Evolutionary conservation across 192 early-diverging fungal genomes (phyloP).

Genomic region (Obelidium mucronatum): DNA sequence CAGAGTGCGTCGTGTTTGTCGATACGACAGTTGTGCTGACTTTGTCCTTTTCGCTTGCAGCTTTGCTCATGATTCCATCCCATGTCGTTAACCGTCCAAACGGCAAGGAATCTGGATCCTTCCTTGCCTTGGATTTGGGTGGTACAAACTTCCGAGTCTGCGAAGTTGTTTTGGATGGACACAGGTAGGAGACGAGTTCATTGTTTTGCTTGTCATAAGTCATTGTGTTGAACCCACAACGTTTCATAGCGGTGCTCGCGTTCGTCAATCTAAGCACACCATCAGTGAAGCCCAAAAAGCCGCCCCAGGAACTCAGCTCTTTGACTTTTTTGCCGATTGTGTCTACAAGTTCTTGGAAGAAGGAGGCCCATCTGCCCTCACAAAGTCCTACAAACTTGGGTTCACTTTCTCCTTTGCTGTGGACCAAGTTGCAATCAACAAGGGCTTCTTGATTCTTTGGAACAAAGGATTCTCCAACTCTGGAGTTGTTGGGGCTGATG

Average conservation of each 20-base stretch:
- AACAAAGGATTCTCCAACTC: constrained; percentile 88
- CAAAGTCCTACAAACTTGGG: constrained; percentile 54
- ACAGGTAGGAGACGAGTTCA: constrained; percentile 44
- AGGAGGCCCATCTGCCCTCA: background rate
- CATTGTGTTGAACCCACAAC: background rate
- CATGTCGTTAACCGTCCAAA: constrained; percentile 81
- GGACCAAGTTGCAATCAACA: constrained; percentile 68
- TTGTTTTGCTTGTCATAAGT: background rate
- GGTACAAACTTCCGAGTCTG: constrained; percentile 93
- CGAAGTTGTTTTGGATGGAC: constrained; percentile 80
- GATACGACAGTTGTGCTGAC: background rate
- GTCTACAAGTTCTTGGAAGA: constrained; percentile 75
- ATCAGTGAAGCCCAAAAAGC: constrained; percentile 81
- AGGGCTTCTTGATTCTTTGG: constrained; percentile 57
- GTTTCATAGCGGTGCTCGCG: constrained; percentile 52
- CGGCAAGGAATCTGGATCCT: constrained; percentile 87
- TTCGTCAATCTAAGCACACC: constrained; percentile 76
- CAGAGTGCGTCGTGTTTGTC: constrained; percentile 20
- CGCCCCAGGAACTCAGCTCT: constrained; percentile 71
- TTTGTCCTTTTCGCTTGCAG: background rate
- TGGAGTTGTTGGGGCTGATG: constrained; percentile 82
- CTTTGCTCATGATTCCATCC: constrained; percentile 84
- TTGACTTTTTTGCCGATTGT: constrained; percentile 92
- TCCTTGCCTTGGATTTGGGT: constrained; percentile 86
- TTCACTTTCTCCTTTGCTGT: constrained; percentile 98